Percentiles rank a stretch among this genome's conserved stretches.
These are phyloP conservation scores for Schoenoplectus tabernaemontani DNA, from an alignment of 202 grass and related monocot genomes.

Conservation along the genomic window DNA sequence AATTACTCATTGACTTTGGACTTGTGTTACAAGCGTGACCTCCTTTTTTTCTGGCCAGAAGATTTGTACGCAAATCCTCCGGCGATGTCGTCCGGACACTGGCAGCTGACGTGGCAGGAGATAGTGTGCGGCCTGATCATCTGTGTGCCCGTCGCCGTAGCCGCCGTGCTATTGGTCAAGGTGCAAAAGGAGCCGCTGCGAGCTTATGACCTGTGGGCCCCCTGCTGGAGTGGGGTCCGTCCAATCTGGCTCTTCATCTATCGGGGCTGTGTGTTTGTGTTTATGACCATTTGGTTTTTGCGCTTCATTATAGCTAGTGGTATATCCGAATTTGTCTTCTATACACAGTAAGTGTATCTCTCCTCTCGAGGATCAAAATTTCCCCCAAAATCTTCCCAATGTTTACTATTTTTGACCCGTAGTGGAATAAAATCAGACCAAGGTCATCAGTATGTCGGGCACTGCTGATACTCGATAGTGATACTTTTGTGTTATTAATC, in stretches of 20 bases:
- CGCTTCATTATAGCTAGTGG: conserved; percentile 29
- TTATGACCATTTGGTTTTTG: conserved; percentile 34
- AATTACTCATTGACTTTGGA: background rate
- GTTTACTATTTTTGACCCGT: background rate
- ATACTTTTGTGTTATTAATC: background rate
- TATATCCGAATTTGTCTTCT: conserved; percentile 49
- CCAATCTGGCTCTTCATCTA: conserved; percentile 55
- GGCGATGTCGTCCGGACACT: conserved; percentile 26
- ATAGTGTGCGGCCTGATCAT: conserved; percentile 57
- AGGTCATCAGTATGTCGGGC: background rate
- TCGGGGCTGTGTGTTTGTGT: conserved; percentile 46
- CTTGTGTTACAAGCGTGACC: background rate
- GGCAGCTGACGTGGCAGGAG: conserved; percentile 78
- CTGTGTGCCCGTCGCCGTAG: conserved; percentile 28
- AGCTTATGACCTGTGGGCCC: conserved; percentile 55
- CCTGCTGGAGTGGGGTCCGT: conserved; percentile 59
- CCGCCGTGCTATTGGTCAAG: conserved; percentile 38
- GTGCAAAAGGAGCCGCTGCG: conserved; percentile 33
- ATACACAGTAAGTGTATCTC: conserved; percentile 55
- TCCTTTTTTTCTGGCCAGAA: background rate
- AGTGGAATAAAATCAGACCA: background rate
- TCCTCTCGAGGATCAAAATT: background rate
- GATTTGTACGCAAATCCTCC: background rate
- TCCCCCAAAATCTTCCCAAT: no score
- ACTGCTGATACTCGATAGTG: background rate